Percentiles rank a stretch among this genome's conserved stretches.
These are phyloP conservation scores for Dichomitus squalens DNA, from an alignment of 1,284 basidiomycete genomes.

Conservation along the genomic window DNA sequence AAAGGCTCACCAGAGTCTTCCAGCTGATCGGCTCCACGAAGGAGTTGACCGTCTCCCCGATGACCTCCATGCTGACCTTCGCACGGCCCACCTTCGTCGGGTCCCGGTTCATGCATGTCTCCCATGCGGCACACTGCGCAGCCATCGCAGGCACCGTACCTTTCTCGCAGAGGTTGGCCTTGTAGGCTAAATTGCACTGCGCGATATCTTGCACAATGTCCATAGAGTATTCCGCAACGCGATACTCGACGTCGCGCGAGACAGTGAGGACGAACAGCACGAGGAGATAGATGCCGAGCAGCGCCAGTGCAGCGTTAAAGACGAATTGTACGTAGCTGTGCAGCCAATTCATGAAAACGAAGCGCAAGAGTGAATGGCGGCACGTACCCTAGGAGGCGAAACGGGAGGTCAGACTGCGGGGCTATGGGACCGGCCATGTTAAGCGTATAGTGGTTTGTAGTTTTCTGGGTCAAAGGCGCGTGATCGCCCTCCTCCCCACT, in stretches of 20 bases:
- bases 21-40: conserved; percentile 97
- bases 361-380: not conserved
- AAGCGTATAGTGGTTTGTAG: conserved; percentile 79
- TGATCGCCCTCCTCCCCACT: conserved; percentile 31
- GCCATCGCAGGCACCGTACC: conserved; percentile 84
- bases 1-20: conserved; percentile 83
- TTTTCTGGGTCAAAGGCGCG: conserved; percentile 50
- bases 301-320: conserved; percentile 89
- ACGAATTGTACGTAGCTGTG: conserved; percentile 89
- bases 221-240: conserved; percentile 88
- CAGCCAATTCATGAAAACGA: not conserved
- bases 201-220: conserved; percentile 85
- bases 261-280: conserved; percentile 89
- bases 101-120: conserved; percentile 95
- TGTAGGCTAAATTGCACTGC: conserved; percentile 78
- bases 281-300: conserved; percentile 85
- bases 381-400: conserved; percentile 78
- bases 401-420: conserved; percentile 63
- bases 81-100: conserved; percentile 89
- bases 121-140: conserved; percentile 85
- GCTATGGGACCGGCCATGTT: conserved; percentile 67
- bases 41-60: conserved; percentile 94
- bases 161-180: conserved; percentile 81
- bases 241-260: conserved; percentile 87
- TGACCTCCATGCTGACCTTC: conserved; percentile 89